These are phyloP conservation scores for Xylaria intraflava DNA, from an alignment of 495 filamentous ascomycete genomes.

Conservation along the genomic window DNA sequence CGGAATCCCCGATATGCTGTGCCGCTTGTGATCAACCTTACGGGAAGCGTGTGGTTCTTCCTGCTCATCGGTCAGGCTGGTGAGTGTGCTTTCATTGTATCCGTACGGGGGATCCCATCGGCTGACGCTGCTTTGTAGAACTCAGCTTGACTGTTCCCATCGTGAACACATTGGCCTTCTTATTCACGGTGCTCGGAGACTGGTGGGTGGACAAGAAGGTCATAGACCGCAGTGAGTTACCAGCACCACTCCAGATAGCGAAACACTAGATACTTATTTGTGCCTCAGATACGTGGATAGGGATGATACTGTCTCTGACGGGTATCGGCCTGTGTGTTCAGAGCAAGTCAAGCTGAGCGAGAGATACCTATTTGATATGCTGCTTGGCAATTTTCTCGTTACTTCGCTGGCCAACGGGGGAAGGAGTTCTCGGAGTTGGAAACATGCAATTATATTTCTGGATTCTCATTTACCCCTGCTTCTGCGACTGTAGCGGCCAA, in stretches of 20 bases:
- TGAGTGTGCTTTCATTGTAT: constrained; percentile 35
- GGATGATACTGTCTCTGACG: constrained; percentile 71
- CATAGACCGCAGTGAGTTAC: constrained; percentile 61
- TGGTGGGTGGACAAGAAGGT: constrained; percentile 92
- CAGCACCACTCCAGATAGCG: neutral
- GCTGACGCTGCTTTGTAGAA: constrained; percentile 46
- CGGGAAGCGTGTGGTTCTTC: constrained; percentile 97
- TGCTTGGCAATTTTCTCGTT: neutral
- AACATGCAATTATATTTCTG: too few relatives aligned
- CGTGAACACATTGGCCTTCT: constrained; percentile 85
- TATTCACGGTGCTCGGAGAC: constrained; percentile 92
- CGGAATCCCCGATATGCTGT: constrained; percentile 75
- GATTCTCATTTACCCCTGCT: too few relatives aligned
- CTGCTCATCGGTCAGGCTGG: constrained; percentile 86
- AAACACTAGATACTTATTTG: neutral
- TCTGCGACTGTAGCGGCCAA: too few relatives aligned
- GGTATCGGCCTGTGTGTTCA: constrained; percentile 87
- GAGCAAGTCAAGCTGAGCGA: constrained; percentile 39
- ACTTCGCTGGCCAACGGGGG: neutral
- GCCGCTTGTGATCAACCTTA: constrained; percentile 82
- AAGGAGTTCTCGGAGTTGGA: neutral
- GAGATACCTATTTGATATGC: neutral
- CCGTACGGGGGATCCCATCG: neutral
- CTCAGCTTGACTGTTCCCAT: constrained; percentile 90
- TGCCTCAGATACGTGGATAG: constrained; percentile 72